Percentiles rank a stretch among this genome's conserved stretches.
These are phyloP conservation scores for Cinnamomum chago DNA, from an alignment of 164 flowering plant species.

Conservation along the genomic window DNA sequence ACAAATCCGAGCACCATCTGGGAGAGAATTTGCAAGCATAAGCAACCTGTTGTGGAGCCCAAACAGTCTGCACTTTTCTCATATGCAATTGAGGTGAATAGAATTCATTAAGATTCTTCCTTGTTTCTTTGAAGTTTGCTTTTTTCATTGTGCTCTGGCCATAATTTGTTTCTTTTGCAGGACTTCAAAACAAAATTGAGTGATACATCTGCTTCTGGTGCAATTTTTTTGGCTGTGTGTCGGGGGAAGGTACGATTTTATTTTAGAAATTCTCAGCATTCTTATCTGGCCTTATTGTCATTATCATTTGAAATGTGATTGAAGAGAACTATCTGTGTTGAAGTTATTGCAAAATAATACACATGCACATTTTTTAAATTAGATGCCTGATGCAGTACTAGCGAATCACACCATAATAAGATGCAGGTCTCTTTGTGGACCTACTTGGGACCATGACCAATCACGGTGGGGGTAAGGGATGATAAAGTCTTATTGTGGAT, in stretches of 20 bases:
- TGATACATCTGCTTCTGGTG: constrained; percentile 74
- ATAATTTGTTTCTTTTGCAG: constrained; percentile 35
- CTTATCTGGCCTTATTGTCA: background rate
- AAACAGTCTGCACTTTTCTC: constrained; percentile 75
- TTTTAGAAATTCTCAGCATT: background rate
- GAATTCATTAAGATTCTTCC: background rate
- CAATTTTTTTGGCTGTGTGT: constrained; percentile 93
- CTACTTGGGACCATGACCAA: too few species aligned
- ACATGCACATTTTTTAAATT: too few species aligned
- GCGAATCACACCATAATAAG: too few species aligned
- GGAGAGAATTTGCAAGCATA: constrained; percentile 92
- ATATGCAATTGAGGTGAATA: constrained; percentile 60
- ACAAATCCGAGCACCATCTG: constrained; percentile 59
- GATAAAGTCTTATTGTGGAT: too few species aligned
- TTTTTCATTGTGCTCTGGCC: constrained; percentile 10
- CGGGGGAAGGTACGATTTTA: constrained; percentile 81
- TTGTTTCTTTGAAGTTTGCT: background rate
- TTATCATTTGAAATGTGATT: background rate
- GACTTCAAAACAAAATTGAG: constrained; percentile 79
- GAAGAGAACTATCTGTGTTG: too few species aligned
- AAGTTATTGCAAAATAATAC: too few species aligned
- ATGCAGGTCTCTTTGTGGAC: too few species aligned
- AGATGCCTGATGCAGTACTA: too few species aligned
- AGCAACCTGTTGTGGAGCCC: constrained; percentile 94
- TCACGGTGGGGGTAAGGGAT: too few species aligned